These are phyloP conservation scores for Colletotrichum euphorbiae DNA, from an alignment of 2,329 filamentous ascomycete genomes.

Conservation along the genomic window DNA sequence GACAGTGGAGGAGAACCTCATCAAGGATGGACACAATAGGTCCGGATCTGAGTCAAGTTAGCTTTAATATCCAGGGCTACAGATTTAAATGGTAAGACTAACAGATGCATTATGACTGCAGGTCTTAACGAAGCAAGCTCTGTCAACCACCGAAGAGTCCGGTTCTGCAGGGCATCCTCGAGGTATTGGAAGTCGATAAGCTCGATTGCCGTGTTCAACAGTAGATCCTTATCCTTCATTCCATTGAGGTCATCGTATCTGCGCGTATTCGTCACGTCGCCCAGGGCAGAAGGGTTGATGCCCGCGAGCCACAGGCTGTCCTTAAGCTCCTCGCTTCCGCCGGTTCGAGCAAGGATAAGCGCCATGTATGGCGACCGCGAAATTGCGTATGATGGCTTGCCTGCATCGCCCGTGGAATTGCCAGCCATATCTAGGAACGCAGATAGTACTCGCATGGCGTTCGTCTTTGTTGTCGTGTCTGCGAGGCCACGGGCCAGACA, in stretches of 20 bases:
- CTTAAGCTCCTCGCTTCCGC: constrained; percentile 68
- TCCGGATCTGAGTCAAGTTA: constrained; percentile 57
- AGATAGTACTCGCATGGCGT: constrained; percentile 70
- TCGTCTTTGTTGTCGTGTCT: constrained; percentile 69
- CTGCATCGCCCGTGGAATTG: constrained; percentile 43
- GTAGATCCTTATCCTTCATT: constrained; percentile 70
- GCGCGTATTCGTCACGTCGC: constrained; percentile 54
- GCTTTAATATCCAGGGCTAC: constrained; percentile 31
- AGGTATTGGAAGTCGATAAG: constrained; percentile 75
- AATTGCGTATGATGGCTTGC: constrained; percentile 42
- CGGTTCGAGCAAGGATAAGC: constrained; percentile 68
- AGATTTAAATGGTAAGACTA: constrained; percentile 47
- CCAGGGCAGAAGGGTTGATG: constrained; percentile 58
- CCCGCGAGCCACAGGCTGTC: constrained; percentile 72
- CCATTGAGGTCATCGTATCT: constrained; percentile 56
- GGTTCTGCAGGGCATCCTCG: constrained; percentile 71
- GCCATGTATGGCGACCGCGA: constrained; percentile 67
- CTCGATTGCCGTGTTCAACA: constrained; percentile 72
- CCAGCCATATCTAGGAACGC: constrained; percentile 69
- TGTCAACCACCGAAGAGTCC: constrained; percentile 70
- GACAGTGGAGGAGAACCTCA: constrained; percentile 71
- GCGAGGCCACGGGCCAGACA: constrained; percentile 73
- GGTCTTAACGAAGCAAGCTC: constrained; percentile 66
- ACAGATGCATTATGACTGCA: constrained; percentile 69
- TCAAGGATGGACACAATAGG: constrained; percentile 70